Conservation (phyloP, 73 alveolate genomes). For the Paramecium sexaurelia region DNA sequence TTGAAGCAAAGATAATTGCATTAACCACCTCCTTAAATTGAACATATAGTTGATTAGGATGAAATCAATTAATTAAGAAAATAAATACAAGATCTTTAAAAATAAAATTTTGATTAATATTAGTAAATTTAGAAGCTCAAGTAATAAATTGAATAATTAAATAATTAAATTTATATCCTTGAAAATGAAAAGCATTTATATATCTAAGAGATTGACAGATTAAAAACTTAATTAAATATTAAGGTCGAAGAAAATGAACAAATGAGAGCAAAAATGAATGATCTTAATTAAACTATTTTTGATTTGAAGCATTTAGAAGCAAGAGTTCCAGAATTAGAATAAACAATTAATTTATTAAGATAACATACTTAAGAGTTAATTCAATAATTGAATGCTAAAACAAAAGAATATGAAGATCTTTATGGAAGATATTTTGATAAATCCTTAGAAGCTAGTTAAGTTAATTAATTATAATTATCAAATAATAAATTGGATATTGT, state of each 20-base stretch:
- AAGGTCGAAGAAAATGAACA: conserved; percentile 20
- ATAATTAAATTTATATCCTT: not conserved
- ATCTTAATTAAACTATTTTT: not conserved
- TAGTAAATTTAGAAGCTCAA: not conserved
- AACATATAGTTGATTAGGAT: conserved; percentile 25
- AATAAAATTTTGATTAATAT: not conserved
- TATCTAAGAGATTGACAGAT: conserved; percentile 26
- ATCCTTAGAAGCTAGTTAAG: not conserved
- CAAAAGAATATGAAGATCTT: conserved; percentile 23
- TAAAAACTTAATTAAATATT: not conserved
- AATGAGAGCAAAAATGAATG: conserved; percentile 28
- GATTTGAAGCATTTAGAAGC: conserved; percentile 15
- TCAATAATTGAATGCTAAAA: not conserved
- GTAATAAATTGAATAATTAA: not conserved
- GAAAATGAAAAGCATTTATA: conserved; percentile 3
- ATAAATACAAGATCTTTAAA: conserved; percentile 6
- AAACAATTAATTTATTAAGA: conserved; percentile 25
- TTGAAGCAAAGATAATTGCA: not conserved
- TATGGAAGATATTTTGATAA: not conserved
- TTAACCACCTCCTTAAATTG: conserved; percentile 37
- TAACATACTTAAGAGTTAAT: not conserved
- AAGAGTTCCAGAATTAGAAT: conserved; percentile 42
- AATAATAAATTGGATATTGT: conserved; percentile 11
- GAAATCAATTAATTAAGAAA: conserved; percentile 10
- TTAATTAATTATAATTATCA: not conserved